Percentiles rank a stretch among this genome's conserved stretches.
These are phyloP conservation scores for Moesziomyces globuligerus DNA, from an alignment of 1,284 basidiomycete species.

Conservation along the genomic window DNA sequence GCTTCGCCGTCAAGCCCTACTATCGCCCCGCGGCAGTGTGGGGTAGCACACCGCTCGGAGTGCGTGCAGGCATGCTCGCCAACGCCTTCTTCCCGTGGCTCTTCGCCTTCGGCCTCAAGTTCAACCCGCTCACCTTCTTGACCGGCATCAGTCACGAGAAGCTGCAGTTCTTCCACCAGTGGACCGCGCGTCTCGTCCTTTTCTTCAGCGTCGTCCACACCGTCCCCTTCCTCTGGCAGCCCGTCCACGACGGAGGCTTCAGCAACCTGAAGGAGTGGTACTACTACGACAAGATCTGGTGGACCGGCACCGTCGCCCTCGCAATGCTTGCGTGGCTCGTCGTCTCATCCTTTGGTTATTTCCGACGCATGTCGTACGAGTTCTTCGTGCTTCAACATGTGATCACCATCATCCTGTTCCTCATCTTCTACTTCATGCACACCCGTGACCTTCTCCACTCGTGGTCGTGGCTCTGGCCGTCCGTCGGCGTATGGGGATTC, in stretches of 20 bases:
- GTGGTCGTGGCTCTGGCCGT: constrained; percentile 50
- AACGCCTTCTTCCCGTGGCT: constrained; percentile 59
- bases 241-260: constrained; percentile 50
- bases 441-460: constrained; percentile 36
- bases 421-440: constrained; percentile 58
- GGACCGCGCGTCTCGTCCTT: constrained; percentile 54
- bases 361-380: constrained; percentile 58
- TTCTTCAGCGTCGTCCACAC: constrained; percentile 60
- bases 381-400: constrained; percentile 64
- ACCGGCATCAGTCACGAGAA: constrained; percentile 59
- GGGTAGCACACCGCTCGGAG: constrained; percentile 54
- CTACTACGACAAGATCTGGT: constrained; percentile 47
- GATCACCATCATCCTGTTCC: constrained; percentile 42
- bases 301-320: constrained; percentile 53
- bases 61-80: constrained; percentile 60
- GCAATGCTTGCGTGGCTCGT: constrained; percentile 49
- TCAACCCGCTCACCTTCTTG: constrained; percentile 60
- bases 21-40: constrained; percentile 49
- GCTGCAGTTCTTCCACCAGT: constrained; percentile 65
- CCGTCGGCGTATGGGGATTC: constrained; percentile 41
- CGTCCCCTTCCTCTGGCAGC: constrained; percentile 57
- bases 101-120: constrained; percentile 52
- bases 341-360: constrained; percentile 38
- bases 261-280: constrained; percentile 43
- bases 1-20: constrained; percentile 54